Percentiles rank a stretch among this genome's conserved stretches.
Evolutionary conservation across 495 filamentous ascomycete species (phyloP).

Genomic region (Penicillium daleae): DNA sequence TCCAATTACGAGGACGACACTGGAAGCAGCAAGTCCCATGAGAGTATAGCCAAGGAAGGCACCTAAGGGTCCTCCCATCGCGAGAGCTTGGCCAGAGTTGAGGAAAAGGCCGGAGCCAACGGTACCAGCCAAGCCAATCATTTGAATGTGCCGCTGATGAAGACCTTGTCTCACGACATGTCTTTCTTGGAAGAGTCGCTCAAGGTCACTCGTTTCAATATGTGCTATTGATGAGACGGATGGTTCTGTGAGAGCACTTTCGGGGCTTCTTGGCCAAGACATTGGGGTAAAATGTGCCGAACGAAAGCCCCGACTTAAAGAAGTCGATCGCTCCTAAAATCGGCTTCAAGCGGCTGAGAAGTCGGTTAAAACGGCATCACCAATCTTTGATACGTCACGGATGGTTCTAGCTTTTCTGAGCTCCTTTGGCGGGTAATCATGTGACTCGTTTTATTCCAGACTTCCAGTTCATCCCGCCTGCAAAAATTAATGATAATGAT

Average conservation of each 20-base stretch:
- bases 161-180: constrained; percentile 24
- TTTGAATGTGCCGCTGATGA: constrained; percentile 42
- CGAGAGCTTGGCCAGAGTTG: constrained; percentile 58
- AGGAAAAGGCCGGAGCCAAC: constrained; percentile 40
- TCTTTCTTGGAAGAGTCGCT: neutral
- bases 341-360: neutral
- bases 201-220: neutral
- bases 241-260: neutral
- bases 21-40: constrained; percentile 25
- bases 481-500: no score
- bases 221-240: neutral
- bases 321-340: neutral
- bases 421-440: neutral
- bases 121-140: constrained; percentile 52
- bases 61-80: constrained; percentile 62
- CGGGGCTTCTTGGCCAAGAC: neutral
- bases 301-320: neutral
- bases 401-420: neutral
- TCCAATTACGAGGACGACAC: constrained; percentile 29
- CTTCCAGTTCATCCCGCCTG: no score
- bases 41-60: constrained; percentile 34
- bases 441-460: no score
- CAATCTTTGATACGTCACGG: neutral
- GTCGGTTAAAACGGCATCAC: neutral
- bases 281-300: neutral